Base-by-base conservation (phyloP, 805 yeast species). In the Helenozyma rhizophorensis region DNA sequence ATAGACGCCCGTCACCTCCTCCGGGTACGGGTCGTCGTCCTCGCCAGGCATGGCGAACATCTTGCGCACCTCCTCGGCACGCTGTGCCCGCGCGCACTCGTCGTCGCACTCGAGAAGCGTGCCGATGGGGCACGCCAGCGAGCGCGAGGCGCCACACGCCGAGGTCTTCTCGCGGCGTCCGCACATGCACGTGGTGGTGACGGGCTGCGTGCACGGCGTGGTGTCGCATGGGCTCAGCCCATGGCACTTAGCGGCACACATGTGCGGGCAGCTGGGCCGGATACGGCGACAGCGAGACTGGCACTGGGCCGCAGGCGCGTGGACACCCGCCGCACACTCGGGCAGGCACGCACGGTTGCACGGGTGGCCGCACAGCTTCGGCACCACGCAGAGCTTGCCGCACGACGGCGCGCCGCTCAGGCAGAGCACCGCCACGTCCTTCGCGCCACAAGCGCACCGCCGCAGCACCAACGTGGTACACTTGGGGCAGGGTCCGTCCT, bases 321-420 rank as follows among this genome's bases (percentile, higher is more conserved):
- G 89, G 4, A 30, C 35, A 14, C 75, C 72, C 1, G 79, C 82
- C 14, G 57, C 87, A 51, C 97, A 76, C 66, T 32, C 64, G 33
- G 68, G 59, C 1, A 73, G 76, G 63, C 97, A 88, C 6, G 62
- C 60, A 14, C 67, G 62, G 24, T 81, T 79, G 43, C 73, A 67
- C 6, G 59, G 53, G 36, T 67, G 73, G 2, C 70, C 71, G 49
- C 73, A 67, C 6, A 43, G 48, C 37, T 60, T 64, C 10, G 44
- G 35, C 4, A 42, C 56, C 6, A 35, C 41, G 42, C 73, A 67
- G 6, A 56, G 49, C 18, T 36, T 47, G 4, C 71, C 68, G 58
- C 97, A 88, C 3, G 85, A 76, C 0, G 81, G 87, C 18, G 64
- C 67, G 3, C 67, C 65, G 41, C 80, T 85, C 30, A 79, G 80